Conservation (phyloP, 2,329 filamentous ascomycete species). For the Colletotrichum euphorbiae region DNA sequence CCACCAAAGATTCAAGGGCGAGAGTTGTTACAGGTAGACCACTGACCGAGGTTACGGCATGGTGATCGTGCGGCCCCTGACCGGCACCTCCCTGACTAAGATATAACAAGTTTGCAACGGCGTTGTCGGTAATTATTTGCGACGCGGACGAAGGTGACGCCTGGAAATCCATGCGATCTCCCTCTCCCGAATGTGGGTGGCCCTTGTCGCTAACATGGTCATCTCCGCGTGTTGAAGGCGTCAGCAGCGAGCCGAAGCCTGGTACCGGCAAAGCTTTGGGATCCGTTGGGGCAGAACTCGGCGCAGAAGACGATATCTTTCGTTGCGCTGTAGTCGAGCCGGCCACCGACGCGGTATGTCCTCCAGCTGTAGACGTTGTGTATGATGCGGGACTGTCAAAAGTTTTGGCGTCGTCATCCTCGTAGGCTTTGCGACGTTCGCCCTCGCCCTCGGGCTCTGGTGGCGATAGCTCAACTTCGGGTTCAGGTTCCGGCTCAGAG, state of each 20-base stretch:
- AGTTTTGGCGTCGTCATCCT: conserved; percentile 15
- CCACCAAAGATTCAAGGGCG: conserved; percentile 31
- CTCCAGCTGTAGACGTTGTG: conserved; percentile 28
- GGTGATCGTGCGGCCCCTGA: background rate
- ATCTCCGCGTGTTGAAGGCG: conserved; percentile 21
- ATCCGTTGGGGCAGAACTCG: conserved; percentile 15
- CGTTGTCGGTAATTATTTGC: conserved; percentile 47
- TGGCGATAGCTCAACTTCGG: background rate
- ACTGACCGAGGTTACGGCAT: background rate
- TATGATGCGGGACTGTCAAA: conserved; percentile 30
- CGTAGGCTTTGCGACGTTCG: background rate
- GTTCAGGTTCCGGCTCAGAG: conserved; percentile 25
- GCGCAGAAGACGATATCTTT: conserved; percentile 19
- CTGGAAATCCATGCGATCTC: conserved; percentile 14
- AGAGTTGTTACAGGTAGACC: conserved; percentile 25
- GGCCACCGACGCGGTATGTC: conserved; percentile 5
- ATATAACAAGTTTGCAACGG: conserved; percentile 51
- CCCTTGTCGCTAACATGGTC: conserved; percentile 17
- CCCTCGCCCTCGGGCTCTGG: background rate
- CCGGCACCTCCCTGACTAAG: conserved; percentile 48
- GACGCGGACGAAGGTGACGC: conserved; percentile 43
- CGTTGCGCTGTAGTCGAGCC: conserved; percentile 16
- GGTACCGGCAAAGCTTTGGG: background rate
- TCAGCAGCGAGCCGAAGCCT: conserved; percentile 2
- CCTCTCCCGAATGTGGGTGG: conserved; percentile 2